Base-by-base conservation (phyloP, 768 basidiomycete genomes). In the Tylopilus sp. region DNA sequence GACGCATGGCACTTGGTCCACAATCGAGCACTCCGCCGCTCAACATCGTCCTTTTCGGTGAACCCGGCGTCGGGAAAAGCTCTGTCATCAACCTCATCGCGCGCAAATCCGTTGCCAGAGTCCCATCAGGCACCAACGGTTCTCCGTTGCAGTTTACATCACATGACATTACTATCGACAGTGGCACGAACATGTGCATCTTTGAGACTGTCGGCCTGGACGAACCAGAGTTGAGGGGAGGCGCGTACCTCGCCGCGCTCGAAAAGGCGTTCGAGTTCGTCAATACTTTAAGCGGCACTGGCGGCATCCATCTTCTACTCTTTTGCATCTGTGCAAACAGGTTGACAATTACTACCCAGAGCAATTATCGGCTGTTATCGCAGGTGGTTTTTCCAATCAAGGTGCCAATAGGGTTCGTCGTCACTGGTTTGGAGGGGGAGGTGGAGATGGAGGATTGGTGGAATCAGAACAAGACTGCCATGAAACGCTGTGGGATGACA, bases 371-470 rank as follows among this genome's bases (percentile, higher is more conserved):
- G 13, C 60, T 77, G 10, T 76, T 77, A 55, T 36, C 66, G 16
- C 69, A 77, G 38, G 64, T 75, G 29, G 63, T 78, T 13, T 78
- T 76, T 45, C 61, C 63, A 45, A 59, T 60, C 34, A 43, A 67
- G 34, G 76, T 78, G 6, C 77, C 76, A 12, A 68, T 73, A 17
- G 64, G 74, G 0, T 48, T 78, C 22, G 71, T 72, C 25, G 56
- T 78, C 43, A 78, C 75, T 6, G 67, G 75, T 25, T 55, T 77
- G 24, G 76, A 76, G 59, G 69, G 69, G 38, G 63, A 73, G 22
- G 10, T 11, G 7, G 38, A n/a, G 25, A 72, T 73, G 71, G 72
- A 72, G 42, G 43, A 59, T n/a, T 74, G 72, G 71, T 72, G 71
- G 72, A 13, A 0, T 11, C 57, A 66, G 53, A 74, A 72, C 48